Conservation (phyloP, 1,284 basidiomycete species). For the Bjerkandera adusta region DNA sequence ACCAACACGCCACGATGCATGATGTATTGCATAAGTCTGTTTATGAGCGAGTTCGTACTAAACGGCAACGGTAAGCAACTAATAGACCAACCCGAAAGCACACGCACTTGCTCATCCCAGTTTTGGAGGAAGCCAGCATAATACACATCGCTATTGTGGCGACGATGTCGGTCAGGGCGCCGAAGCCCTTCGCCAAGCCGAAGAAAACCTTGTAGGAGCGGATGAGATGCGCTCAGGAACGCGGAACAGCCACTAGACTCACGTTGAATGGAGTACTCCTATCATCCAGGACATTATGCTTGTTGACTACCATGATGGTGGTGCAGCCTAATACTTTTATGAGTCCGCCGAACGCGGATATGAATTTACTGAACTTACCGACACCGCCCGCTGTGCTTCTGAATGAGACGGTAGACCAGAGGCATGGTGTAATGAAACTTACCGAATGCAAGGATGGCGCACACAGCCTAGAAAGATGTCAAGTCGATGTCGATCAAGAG, state of each 20-base stretch:
- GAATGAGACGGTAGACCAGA: not conserved
- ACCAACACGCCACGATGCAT: constrained; percentile 35
- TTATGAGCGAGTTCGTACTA: constrained; percentile 35
- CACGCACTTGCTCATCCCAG: constrained; percentile 32
- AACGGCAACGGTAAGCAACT: not conserved
- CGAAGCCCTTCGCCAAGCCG: constrained; percentile 42
- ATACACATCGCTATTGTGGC: constrained; percentile 42
- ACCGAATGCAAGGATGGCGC: constrained; percentile 23
- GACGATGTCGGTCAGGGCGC: constrained; percentile 39
- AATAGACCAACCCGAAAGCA: not conserved
- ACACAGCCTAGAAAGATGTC: not conserved
- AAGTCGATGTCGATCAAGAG: not conserved
- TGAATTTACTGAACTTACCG: not conserved
- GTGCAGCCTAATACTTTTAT: constrained; percentile 8
- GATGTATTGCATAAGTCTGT: constrained; percentile 33
- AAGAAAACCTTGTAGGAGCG: constrained; percentile 25
- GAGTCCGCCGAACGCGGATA: not conserved
- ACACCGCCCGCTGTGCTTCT: constrained; percentile 8
- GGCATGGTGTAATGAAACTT: no score
- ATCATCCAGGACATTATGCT: constrained; percentile 28
- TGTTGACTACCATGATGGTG: constrained; percentile 30
- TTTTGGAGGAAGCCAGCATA: constrained; percentile 33
- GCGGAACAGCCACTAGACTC: constrained; percentile 9
- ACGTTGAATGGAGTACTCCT: constrained; percentile 33
- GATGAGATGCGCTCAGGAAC: not conserved